Evolutionary conservation across 106 monocot genomes (phyloP), one percentile per base, ranked within the genome.

Genomic region (Allium sativum): DNA sequence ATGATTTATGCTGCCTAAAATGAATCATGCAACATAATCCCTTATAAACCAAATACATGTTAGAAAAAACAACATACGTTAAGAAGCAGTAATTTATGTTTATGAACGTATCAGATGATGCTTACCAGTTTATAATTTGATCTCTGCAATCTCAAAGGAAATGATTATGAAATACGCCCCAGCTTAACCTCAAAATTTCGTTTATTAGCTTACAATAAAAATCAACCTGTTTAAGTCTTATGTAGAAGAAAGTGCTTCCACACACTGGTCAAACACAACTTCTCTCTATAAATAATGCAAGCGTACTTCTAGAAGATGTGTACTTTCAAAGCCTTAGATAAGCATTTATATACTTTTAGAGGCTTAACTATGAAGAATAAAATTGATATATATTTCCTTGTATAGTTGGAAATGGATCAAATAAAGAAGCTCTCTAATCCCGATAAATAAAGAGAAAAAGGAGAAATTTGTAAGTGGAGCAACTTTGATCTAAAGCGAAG

Each of bases 231-330:
- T 21, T 22, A 62, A 21, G 45, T 22, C 47, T 13, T 16, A 4
- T 9, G 21, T 43, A 46, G 44, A 63, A 10, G 11, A 47, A 16
- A 47, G 16, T 15, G 12, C 63, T 21, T 9, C 10, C n/a, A 18
- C 17, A 65, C 64, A 42, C 64, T 7, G 44, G 64, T 65, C 64
- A 65, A 65, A 65, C 31, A 14, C 52, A 12, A 22, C 46, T 11
- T 48, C 31, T 31, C 31, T 31, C 62, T 62, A 11, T 12, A 21
- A 7, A n/a, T 62, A 46, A 31, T 0, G 15, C 40, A 6, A 2
- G 8, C 42, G 44, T 60, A 44, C 60, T 60, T 60, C 60, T 60
- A 60, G 60, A 60, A 3, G 31, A 31, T 31, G 1, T 2, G 1
- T 31, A 31, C 31, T 31, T 31, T 31, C 31, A 31, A 31, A 3